Evolutionary conservation across 2,329 filamentous ascomycete species (phyloP), one percentile per base, ranked within the genome.

Genomic region (Neurospora crassa): DNA sequence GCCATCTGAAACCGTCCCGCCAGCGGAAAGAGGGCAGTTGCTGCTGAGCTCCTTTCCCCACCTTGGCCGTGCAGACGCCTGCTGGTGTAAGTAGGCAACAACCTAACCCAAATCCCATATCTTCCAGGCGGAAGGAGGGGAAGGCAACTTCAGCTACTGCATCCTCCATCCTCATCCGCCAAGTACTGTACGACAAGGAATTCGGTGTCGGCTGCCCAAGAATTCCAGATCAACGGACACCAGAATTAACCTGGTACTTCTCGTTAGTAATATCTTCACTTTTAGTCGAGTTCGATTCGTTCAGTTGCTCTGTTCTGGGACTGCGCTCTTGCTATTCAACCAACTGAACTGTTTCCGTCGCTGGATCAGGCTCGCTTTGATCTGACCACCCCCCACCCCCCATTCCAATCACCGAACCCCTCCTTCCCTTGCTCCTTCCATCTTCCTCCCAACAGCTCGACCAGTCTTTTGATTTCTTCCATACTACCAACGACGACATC

Each of bases 31-130:
- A 63, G 53, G 53, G 24, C 53, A 63, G 53, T 63, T 63, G 53
- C 53, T 63, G 53, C 53, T 63, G 53, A 42, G 40, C 59, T 18
- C 43, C 69, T 68, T 63, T 20, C 71, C 67, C 69, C 69, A 72
- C 71, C 67, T 63, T 37, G 53, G 53, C 53, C 53, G 24, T 29
- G 47, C 47, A 53, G 47, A 20, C 20, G 47, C 47, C 47, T 63
- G 53, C 53, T 34, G 53, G 53, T 63, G 53, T 63, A 63, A 63
- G 53, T 63, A 34, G 53, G 53, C 53, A 63, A 63, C 53, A n/a
- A 37, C 12, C 53, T 63, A 16, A 34, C 53, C 53, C 29, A 37
- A 10, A 63, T 63, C 24, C 53, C 14, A 59, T 59, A 59, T 59
- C 47, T 59, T 24, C 24, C 53, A 63, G 24, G 53, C 53, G 53